Base-by-base conservation (phyloP, 805 yeast species). In the Teunomyces barrocoloradensis region DNA sequence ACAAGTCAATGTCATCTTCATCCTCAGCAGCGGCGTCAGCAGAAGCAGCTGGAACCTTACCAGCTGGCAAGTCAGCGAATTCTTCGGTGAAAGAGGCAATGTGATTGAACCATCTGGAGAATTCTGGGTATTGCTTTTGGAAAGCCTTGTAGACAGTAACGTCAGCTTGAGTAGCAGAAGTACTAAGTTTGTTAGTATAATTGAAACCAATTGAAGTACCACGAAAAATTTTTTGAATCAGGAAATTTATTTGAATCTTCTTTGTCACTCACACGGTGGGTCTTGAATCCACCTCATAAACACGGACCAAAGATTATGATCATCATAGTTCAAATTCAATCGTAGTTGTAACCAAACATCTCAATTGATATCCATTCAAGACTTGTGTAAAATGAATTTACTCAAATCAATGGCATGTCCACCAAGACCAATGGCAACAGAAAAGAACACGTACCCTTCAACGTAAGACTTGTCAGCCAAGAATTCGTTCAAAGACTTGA, bases 81-180 rank as follows among this genome's bases (percentile, higher is more conserved):
- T 89, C 96, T 64, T 81, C 89, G 60, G 90, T 79, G 83, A 83
- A 87, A 53, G 97, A 84, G 73, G 96, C 94, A 69, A 92, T 87
- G 87, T 92, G 97, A 86, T 89, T 89, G 83, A 87, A 89, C 97
- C 97, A 94, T 83, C 98, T 91, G 70, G 96, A 77, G 70, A 90
- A 90, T 75, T 87, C 85, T 74, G 97, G 97, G 88, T 76, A 92
- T 75, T 85, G 75, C 66, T 80, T 68, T 80, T 90, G 90, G 87
- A 84, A 92, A 76, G 97, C 90, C 81, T 89, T 83, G 92, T 84
- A 92, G 65, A 82, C 89, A 63, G 91, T 73, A 56, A 87, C 98
- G 71, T 92, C 98, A 70, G 97, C 96, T 79, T 89, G 96, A 65
- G 97, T 78, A 59, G 96, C 95, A 65, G 89, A 72, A 61, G 90